phyloP scores from a whole-genome alignment of 2,329 filamentous ascomycete genomes.

The Mycosphaerella sp. region DNA sequence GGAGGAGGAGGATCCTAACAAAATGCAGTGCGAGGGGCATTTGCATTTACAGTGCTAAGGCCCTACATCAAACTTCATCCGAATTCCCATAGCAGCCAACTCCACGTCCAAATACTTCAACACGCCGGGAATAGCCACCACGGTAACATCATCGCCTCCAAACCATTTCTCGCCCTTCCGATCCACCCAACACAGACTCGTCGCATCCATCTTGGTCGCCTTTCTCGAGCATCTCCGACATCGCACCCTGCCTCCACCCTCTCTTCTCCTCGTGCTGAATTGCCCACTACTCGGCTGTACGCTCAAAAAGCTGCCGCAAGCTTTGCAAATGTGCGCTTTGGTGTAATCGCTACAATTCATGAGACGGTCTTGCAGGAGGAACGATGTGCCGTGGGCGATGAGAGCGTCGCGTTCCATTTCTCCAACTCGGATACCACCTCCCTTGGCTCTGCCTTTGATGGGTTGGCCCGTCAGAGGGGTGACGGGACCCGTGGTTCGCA shows the following conservation, averaged over 20 bases:
- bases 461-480: conserved; percentile 89
- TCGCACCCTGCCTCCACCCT: conserved; percentile 27
- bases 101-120: conserved; percentile 92
- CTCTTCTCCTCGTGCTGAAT: conserved; percentile 29
- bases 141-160: conserved; percentile 82
- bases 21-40: too few species aligned
- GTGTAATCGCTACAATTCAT: conserved; percentile 97
- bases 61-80: conserved; percentile 81
- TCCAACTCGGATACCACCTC: conserved; percentile 96
- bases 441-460: conserved; percentile 92
- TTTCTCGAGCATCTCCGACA: conserved; percentile 35
- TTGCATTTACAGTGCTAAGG: conserved; percentile 34
- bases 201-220: conserved; percentile 28
- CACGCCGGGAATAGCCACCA: conserved; percentile 88
- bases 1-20: too few species aligned
- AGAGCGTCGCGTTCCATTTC: conserved; percentile 98
- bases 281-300: conserved; percentile 67
- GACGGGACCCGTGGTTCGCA: conserved; percentile 89
- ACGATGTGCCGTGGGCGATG: conserved; percentile 90
- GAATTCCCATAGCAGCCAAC: conserved; percentile 90
- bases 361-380: conserved; percentile 87
- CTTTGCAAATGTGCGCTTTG: conserved; percentile 80
- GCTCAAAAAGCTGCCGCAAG: conserved; percentile 84
- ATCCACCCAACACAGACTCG: conserved; percentile 76
- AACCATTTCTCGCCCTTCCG: conserved; percentile 76